phyloP scores from a whole-genome alignment of 805 yeast species.

The Ogataea pignaliae region DNA sequence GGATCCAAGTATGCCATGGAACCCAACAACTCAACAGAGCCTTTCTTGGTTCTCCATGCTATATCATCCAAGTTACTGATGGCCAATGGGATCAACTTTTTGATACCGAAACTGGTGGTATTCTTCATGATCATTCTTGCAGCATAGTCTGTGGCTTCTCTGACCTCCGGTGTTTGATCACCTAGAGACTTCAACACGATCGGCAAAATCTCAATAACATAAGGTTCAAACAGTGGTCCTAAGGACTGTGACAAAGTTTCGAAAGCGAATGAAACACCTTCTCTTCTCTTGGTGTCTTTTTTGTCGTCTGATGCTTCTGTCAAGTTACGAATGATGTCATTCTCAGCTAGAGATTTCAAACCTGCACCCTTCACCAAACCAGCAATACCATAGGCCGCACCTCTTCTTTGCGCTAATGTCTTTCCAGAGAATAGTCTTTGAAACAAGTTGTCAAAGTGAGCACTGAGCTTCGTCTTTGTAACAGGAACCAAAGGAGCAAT shows the following conservation, averaged over 20 bases:
- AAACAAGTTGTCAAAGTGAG: conserved; percentile 55
- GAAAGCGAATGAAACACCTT: conserved; percentile 82
- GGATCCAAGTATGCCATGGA: conserved; percentile 98
- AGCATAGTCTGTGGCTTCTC: conserved; percentile 84
- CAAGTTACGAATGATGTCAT: conserved; percentile 70
- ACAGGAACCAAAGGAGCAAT: conserved; percentile 74
- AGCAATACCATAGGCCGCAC: conserved; percentile 95
- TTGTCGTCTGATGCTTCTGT: conserved; percentile 86
- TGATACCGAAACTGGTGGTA: conserved; percentile 90
- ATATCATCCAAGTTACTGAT: conserved; percentile 79
- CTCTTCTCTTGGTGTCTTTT: conserved; percentile 67
- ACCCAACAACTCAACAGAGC: conserved; percentile 93
- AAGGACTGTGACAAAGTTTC: conserved; percentile 77
- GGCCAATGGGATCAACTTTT: conserved; percentile 86
- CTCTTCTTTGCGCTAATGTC: conserved; percentile 59
- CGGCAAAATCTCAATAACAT: conserved; percentile 84
- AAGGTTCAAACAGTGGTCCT: conserved; percentile 86
- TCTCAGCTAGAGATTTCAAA: conserved; percentile 66
- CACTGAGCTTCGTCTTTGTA: conserved; percentile 45
- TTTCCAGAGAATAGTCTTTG: conserved; percentile 53
- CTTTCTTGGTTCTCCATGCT: conserved; percentile 95
- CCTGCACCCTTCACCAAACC: conserved; percentile 93
- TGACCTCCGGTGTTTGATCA: conserved; percentile 77
- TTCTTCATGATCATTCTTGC: conserved; percentile 84
- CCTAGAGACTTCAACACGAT: conserved; percentile 77